Evolutionary conservation across 2,329 filamentous ascomycete genomes (phyloP), one percentile per base, ranked within the genome.

Genomic region (Phyllachora maydis): DNA sequence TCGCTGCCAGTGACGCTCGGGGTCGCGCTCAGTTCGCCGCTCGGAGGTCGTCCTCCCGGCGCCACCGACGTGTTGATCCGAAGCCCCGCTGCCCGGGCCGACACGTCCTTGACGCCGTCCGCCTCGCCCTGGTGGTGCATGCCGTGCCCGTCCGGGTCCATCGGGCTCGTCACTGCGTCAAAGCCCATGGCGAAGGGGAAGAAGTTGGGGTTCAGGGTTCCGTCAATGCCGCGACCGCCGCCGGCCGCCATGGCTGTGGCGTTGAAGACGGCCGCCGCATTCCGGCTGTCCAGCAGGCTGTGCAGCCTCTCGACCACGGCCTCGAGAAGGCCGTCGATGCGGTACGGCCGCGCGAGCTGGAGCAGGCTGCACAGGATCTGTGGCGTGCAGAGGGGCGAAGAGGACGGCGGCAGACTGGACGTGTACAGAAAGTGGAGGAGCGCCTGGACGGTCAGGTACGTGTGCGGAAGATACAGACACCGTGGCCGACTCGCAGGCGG

Each of bases 211-310:
- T 69, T 68, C 15, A 69, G 47, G 2, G 53, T 56, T 18, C 59
- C 78, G 25, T 75, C 71, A 14, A 85, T 78, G 22, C 78, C 77
- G 22, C 82, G 68, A 1, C 88, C 88, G 14, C 88, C 83, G 8
- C 88, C 88, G 2, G 88, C 88, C 1, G 83, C 88, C 88, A 95
- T 95, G 25, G 88, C 88, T 0, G 85, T 88, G 0, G 88, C 88
- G 34, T 98, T 98, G 56, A 98, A 98, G 0, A 98, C 83, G 5
- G 88, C 88, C 0, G 88, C 88, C 0, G 88, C 85, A 35, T 95
- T 98, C 22, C 85, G 66, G 22, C 79, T 88, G 43, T 98, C 88
- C 4, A 98, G 65, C 1, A 90, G 65, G 15, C 77, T 64, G 39
- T 98, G 88, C 0, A 98, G 59, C 6, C 85, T 68, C 46, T 95